A percentile compares a stretch with the other conserved stretches of the same genome.
phyloP scores from a whole-genome alignment of 2,329 filamentous ascomycete genomes.

The Trichoderma endophyticum region DNA sequence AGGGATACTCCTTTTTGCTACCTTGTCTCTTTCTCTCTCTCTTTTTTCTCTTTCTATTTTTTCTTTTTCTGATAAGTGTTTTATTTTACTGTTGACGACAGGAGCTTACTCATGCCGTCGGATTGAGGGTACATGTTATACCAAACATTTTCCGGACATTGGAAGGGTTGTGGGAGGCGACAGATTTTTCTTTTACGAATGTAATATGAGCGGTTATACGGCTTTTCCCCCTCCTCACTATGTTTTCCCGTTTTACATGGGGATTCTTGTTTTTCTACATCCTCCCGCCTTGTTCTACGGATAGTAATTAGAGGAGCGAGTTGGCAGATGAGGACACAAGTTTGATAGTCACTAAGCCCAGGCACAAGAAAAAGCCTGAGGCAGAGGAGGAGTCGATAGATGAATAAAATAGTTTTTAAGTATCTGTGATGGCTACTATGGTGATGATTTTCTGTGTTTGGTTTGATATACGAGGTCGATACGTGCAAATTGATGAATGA shows the following conservation, averaged over 20 bases:
- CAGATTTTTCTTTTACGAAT: not conserved
- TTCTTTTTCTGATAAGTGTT: not conserved
- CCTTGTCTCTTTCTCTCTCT: not conserved
- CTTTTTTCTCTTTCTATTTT: not conserved
- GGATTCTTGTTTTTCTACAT: not conserved
- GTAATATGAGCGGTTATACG: conserved; percentile 15
- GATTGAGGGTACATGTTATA: conserved; percentile 8
- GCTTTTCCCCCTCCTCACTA: not conserved
- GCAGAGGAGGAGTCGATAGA: not conserved
- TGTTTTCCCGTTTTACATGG: not conserved
- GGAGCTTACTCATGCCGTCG: not conserved
- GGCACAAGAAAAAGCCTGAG: not conserved
- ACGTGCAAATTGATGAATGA: not conserved
- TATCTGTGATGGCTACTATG: not conserved
- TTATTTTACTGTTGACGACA: not conserved
- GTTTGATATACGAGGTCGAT: not conserved
- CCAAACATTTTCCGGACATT: not conserved
- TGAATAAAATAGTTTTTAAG: not conserved
- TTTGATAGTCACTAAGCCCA: not conserved
- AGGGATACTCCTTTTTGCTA: not conserved
- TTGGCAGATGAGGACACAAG: not conserved
- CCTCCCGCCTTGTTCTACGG: not conserved
- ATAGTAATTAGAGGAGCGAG: conserved; percentile 8
- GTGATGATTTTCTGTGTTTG: not conserved
- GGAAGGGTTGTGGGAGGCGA: not conserved